Percentiles rank a stretch among this genome's conserved stretches.
phyloP scores from a whole-genome alignment of 2,329 filamentous ascomycete genomes.

The Furcasterigmium furcatum region DNA sequence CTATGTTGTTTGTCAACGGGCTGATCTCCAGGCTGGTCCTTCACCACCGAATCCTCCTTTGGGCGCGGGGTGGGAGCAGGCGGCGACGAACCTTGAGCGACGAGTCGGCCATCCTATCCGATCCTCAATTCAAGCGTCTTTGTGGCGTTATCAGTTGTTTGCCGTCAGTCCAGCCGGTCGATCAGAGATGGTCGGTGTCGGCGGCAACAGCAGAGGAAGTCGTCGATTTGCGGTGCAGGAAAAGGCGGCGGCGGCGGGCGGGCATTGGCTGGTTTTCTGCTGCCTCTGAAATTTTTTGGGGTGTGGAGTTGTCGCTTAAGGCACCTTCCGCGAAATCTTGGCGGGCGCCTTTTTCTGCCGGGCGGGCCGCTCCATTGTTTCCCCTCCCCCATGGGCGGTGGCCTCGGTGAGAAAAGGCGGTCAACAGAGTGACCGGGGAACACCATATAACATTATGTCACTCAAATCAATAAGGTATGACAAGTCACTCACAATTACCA shows the following conservation, averaged over 20 bases:
- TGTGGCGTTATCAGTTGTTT: neutral
- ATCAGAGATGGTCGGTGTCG: neutral
- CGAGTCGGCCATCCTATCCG: constrained; percentile 35
- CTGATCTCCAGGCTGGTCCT: neutral
- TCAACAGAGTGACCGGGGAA: neutral
- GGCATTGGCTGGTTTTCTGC: constrained; percentile 12
- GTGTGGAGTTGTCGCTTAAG: constrained; percentile 15
- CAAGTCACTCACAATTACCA: too few relatives aligned
- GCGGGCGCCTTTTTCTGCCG: constrained; percentile 8
- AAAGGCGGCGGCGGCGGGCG: too few relatives aligned
- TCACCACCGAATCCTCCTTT: neutral
- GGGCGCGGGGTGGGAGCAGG: constrained; percentile 5
- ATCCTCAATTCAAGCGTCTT: neutral
- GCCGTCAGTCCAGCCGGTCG: neutral
- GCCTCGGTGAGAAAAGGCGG: neutral
- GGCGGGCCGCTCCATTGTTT: too few relatives aligned
- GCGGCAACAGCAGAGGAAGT: too few relatives aligned
- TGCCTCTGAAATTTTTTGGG: constrained; percentile 13
- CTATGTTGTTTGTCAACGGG: constrained; percentile 9
- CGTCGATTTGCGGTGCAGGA: too few relatives aligned
- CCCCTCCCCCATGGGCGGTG: constrained; percentile 4
- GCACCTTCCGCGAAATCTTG: constrained; percentile 11
- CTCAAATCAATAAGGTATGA: too few relatives aligned
- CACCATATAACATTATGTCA: too few relatives aligned
- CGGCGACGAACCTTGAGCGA: constrained; percentile 42